Conservation (phyloP, 768 basidiomycete genomes). For the Leucogyrophana mollusca region DNA sequence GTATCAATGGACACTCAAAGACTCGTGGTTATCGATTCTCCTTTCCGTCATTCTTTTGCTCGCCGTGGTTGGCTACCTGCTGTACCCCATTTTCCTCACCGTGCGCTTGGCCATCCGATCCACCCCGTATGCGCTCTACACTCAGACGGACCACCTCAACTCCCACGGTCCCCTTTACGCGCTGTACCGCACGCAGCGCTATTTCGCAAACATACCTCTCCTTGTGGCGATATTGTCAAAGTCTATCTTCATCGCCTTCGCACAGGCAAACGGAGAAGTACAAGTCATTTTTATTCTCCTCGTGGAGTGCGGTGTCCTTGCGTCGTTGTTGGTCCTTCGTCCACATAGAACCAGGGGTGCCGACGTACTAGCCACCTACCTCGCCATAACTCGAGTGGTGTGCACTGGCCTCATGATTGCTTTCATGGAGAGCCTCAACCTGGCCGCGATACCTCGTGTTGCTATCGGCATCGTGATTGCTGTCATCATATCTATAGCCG, state of each 20-base stretch:
- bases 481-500: constrained; percentile 68
- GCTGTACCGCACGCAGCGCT: constrained; percentile 64
- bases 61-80: constrained; percentile 45
- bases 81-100: constrained; percentile 47
- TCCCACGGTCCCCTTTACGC: constrained; percentile 61
- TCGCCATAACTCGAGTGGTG: constrained; percentile 66
- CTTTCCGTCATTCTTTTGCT: constrained; percentile 73
- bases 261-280: constrained; percentile 55
- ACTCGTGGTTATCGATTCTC: constrained; percentile 84
- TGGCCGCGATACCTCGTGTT: constrained; percentile 77
- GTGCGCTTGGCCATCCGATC: constrained; percentile 44
- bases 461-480: constrained; percentile 76
- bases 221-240: constrained; percentile 61
- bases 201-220: constrained; percentile 62
- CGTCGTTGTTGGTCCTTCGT: constrained; percentile 49
- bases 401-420: constrained; percentile 73
- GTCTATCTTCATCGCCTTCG: constrained; percentile 71
- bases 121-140: constrained; percentile 38
- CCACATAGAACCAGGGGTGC: constrained; percentile 70
- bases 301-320: constrained; percentile 61
- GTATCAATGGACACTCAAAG: constrained; percentile 88
- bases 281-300: constrained; percentile 70
- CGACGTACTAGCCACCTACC: constrained; percentile 65
- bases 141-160: constrained; percentile 34
- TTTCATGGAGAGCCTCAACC: constrained; percentile 63